phyloP scores from a whole-genome alignment of 2,329 filamentous ascomycete species.

The Colletotrichum somersetense region DNA sequence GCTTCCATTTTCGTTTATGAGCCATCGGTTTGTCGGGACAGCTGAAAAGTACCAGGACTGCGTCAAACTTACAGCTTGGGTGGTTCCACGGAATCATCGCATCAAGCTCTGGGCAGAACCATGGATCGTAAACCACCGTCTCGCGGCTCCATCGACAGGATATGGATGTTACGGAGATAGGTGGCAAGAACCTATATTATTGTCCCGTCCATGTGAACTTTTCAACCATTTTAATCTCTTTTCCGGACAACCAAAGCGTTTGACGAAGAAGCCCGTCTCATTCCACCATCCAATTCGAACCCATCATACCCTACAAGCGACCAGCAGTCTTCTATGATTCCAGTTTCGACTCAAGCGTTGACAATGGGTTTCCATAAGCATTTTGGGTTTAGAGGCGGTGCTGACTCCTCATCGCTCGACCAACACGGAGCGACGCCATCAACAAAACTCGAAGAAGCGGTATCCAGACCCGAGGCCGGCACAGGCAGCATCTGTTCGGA shows the following conservation, averaged over 20 bases:
- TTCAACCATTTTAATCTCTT: background rate
- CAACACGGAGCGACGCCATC: background rate
- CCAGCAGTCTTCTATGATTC: background rate
- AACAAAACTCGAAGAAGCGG: background rate
- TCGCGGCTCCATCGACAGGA: background rate
- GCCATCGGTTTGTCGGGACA: background rate
- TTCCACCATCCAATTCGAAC: background rate
- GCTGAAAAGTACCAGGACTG: background rate
- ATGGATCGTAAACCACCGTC: background rate
- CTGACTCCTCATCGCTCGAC: background rate
- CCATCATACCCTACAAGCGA: fast-evolving
- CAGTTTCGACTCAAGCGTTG: background rate
- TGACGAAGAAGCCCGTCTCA: background rate
- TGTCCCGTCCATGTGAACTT: background rate
- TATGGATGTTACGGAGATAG: background rate
- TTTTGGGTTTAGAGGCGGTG: too few species aligned
- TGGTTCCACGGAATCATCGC: background rate
- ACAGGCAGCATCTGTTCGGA: background rate
- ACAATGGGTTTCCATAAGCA: background rate
- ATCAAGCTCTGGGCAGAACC: too few species aligned
- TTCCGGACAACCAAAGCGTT: background rate
- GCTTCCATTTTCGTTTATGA: background rate
- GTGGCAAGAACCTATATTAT: background rate
- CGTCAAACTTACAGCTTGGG: background rate
- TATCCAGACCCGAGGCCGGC: background rate